Percentiles rank a stretch among this genome's conserved stretches.
These are phyloP conservation scores for Lanmaoa pseudosensibilis DNA, from an alignment of 768 basidiomycete species.

Conservation along the genomic window DNA sequence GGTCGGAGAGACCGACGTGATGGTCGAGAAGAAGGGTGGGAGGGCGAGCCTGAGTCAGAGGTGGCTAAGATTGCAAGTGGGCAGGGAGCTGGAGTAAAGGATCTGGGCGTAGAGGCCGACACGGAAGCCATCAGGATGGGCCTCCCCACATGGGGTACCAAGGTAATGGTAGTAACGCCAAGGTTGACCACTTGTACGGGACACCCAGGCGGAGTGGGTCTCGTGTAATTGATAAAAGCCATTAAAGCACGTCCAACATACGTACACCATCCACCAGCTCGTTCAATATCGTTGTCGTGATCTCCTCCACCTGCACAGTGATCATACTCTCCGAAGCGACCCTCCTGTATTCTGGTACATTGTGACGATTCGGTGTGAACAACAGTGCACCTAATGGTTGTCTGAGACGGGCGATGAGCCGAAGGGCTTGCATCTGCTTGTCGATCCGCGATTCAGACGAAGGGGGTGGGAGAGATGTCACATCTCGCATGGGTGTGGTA, in stretches of 20 bases:
- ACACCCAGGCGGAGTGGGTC: no score
- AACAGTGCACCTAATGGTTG: conserved; percentile 10
- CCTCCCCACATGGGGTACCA: no score
- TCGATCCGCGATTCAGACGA: background rate
- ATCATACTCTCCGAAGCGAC: conserved; percentile 13
- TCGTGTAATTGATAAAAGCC: no score
- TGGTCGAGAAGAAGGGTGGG: no score
- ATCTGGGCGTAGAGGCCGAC: no score
- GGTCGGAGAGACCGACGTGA: no score
- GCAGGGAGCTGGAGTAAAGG: no score
- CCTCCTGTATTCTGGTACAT: conserved; percentile 6
- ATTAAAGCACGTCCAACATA: conserved; percentile 8
- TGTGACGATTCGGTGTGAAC: background rate
- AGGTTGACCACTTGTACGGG: no score
- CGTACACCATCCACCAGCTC: background rate
- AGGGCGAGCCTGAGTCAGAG: no score
- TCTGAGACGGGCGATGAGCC: background rate
- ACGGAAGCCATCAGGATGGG: no score
- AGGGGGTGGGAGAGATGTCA: background rate
- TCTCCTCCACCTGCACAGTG: conserved; percentile 5
- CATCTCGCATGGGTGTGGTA: background rate
- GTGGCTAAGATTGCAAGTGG: no score
- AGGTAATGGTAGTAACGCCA: no score
- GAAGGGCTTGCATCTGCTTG: background rate
- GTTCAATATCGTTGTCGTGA: background rate